Percentiles rank a stretch among this genome's conserved stretches.
phyloP scores from a whole-genome alignment of 2,329 filamentous ascomycete genomes.

The Fusarium sp. region DNA sequence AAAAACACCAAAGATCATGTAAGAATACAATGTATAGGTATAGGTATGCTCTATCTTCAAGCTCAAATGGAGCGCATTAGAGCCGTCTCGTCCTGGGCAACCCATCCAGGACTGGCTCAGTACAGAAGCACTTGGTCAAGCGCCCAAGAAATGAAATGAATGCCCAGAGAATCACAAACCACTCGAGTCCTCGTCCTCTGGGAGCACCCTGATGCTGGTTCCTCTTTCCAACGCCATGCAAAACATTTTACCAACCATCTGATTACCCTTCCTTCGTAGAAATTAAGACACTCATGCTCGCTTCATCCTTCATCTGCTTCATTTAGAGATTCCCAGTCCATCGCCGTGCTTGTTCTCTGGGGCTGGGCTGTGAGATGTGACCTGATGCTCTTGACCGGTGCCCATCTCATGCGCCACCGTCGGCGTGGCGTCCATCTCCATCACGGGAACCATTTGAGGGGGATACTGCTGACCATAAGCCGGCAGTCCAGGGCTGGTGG shows the following conservation, averaged over 20 bases:
- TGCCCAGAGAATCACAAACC: neutral
- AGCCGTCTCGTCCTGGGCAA: neutral
- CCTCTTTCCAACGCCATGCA: neutral
- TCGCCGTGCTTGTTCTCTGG: constrained; percentile 8
- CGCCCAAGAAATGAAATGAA: constrained; percentile 2
- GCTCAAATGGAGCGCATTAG: neutral
- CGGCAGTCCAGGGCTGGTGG: constrained; percentile 21
- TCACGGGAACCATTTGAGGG: constrained; percentile 28
- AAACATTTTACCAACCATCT: neutral
- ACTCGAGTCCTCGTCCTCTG: neutral
- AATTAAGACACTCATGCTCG: neutral
- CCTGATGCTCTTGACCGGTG: constrained; percentile 29
- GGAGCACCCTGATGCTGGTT: neutral
- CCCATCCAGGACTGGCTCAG: neutral
- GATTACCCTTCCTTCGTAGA: neutral
- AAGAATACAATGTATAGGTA: neutral
- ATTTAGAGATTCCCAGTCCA: constrained; percentile 12
- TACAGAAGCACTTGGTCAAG: neutral
- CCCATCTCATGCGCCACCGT: constrained; percentile 36
- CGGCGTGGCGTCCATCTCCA: constrained; percentile 41
- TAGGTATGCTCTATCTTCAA: neutral
- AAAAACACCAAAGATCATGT: neutral
- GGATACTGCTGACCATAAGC: constrained; percentile 25
- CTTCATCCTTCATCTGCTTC: neutral
- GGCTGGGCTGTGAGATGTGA: constrained; percentile 1